Evolutionary conservation across 1,139 yeast species (phyloP).

Genomic region (Hyphopichia burtonii): DNA sequence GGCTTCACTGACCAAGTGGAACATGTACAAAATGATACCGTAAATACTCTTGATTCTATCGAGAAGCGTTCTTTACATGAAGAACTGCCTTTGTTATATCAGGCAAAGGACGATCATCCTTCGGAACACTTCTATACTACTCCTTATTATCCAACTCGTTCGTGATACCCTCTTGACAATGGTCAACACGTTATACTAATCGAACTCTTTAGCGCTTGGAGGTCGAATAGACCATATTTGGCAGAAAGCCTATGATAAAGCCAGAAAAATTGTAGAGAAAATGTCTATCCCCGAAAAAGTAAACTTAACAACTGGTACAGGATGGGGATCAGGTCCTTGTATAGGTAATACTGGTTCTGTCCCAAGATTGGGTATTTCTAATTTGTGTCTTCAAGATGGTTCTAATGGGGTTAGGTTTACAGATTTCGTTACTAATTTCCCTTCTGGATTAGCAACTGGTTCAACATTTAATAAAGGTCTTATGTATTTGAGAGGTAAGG

Average conservation of each 20-base stretch:
- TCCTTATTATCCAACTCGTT: conserved; percentile 39
- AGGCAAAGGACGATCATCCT: conserved; percentile 26
- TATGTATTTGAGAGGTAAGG: conserved; percentile 53
- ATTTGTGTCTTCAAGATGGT: conserved; percentile 65
- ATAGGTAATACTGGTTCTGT: conserved; percentile 64
- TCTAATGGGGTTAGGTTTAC: conserved; percentile 63
- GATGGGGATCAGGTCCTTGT: conserved; percentile 65
- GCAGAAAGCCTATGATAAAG: conserved; percentile 57
- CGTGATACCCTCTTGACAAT: conserved; percentile 12
- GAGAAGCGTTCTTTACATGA: conserved; percentile 35
- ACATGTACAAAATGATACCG: background rate
- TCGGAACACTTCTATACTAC: conserved; percentile 25
- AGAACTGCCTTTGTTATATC: conserved; percentile 28
- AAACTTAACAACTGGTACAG: conserved; percentile 64
- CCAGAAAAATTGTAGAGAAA: conserved; percentile 50
- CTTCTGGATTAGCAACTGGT: conserved; percentile 60
- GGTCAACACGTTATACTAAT: background rate
- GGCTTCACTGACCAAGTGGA: conserved; percentile 1
- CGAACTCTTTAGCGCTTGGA: conserved; percentile 27
- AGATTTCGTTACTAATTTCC: conserved; percentile 57
- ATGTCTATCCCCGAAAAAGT: conserved; percentile 61
- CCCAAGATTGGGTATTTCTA: conserved; percentile 55
- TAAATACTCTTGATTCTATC: background rate
- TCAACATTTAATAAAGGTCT: conserved; percentile 57
- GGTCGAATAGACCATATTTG: conserved; percentile 48